Evolutionary conservation across 345 rosid species (phyloP), one percentile per base, ranked within the genome.

Genomic region (Boechera retrofracta): DNA sequence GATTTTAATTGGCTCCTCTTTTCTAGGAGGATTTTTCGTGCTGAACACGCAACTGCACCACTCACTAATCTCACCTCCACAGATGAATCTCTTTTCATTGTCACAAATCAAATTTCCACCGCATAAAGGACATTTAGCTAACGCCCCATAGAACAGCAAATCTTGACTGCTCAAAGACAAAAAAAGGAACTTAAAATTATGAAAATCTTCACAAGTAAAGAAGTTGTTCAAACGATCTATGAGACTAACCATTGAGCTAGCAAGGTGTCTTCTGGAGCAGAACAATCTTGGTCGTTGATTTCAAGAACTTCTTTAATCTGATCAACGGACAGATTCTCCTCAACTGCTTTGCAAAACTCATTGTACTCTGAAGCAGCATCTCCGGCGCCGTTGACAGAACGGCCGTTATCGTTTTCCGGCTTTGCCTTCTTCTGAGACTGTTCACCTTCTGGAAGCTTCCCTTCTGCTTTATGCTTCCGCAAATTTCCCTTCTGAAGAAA

Each of bases 401-500:
- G 69, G 10, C 66, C 67, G 42, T 82, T 59, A 29, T 79, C 79
- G 38, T 39, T 82, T 55, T 88, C 90, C 1, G 79, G 29, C 69
- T 86, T 91, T 0, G 84, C 69, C 70, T 90, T 90, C 86, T 94
- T 90, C 0, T 83, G 92, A 16, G 89, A 80, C 24, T 87, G 88
- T 56, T 83, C 89, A 10, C 81, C 80, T 69, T 87, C 94, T 29
- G 81, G 84, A 29, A 41, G 13, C 44, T 41, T 41, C 44, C 44
- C 44, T 79, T 87, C 91, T n/a, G 90, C 97, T 64, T 91, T 94
- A 77, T 90, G 93, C 87, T 91, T 94, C 82, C 94, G 80, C 38
- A 89, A 84, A 88, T 80, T 86, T 36, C 86, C 82, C 83, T 73
- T 73, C 78, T 78, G 32, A 39, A 39, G 24, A 49, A 31, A 3